Conservation (phyloP, 2,329 filamentous ascomycete genomes). For the Eutypa lata region DNA sequence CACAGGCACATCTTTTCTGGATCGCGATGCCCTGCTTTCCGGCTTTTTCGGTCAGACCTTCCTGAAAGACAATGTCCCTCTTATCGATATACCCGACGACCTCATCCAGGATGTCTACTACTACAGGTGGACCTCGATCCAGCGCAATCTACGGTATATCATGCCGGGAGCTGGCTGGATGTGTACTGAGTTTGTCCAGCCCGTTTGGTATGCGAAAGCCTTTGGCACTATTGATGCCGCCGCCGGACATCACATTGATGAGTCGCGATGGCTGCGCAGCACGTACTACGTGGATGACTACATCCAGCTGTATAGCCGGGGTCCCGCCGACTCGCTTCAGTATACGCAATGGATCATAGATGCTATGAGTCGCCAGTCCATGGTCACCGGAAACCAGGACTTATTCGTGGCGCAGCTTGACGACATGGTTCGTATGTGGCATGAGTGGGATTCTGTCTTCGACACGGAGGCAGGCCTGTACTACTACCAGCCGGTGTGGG, state of each 20-base stretch:
- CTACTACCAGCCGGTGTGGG: conserved; percentile 39
- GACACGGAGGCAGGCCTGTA: conserved; percentile 36
- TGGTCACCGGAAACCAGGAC: conserved; percentile 34
- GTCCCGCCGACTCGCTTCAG: conserved; percentile 32
- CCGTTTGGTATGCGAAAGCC: conserved; percentile 31
- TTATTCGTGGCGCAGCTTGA: conserved; percentile 36
- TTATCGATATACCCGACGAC: conserved; percentile 39
- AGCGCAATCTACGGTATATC: conserved; percentile 38
- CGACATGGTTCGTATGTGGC: conserved; percentile 36
- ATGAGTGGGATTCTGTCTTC: conserved; percentile 35
- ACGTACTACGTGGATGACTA: conserved; percentile 36
- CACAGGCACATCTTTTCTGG: conserved; percentile 22
- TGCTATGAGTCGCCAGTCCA: conserved; percentile 30
- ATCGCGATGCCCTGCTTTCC: conserved; percentile 21
- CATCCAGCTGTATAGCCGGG: conserved; percentile 34
- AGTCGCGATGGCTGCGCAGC: conserved; percentile 38
- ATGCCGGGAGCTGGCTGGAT: conserved; percentile 38
- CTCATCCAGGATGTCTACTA: conserved; percentile 43
- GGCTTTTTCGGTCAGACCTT: conserved; percentile 24
- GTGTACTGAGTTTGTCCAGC: conserved; percentile 41
- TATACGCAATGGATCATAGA: conserved; percentile 37
- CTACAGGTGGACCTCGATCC: conserved; percentile 39
- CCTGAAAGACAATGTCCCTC: conserved; percentile 36
- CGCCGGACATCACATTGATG: conserved; percentile 35
- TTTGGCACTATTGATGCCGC: conserved; percentile 31